A percentile compares a stretch with the other conserved stretches of the same genome.
Conservation (phyloP, 2,329 filamentous ascomycete species). For the Colletotrichum tropicale region DNA sequence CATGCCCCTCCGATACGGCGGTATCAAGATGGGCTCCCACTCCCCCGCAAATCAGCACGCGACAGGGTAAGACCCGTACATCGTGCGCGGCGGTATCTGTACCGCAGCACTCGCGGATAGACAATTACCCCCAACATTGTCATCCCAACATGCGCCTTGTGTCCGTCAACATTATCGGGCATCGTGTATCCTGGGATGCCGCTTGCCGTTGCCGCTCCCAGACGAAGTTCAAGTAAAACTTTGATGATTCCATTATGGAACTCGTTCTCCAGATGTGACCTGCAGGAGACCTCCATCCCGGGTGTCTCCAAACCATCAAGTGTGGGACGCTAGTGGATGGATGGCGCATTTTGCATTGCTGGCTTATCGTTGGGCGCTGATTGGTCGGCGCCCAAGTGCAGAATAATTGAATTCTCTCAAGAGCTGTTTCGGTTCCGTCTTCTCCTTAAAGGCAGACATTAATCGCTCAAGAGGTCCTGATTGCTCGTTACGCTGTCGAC, state of each 20-base stretch:
- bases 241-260: constrained; percentile 25
- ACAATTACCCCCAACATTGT: constrained; percentile 12
- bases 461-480: constrained; percentile 17
- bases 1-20: constrained; percentile 12
- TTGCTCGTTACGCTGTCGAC: neutral
- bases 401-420: constrained; percentile 37
- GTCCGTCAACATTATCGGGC: neutral
- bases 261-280: constrained; percentile 20
- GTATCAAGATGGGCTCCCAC: constrained; percentile 1
- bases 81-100: neutral
- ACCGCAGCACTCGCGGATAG: neutral
- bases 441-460: constrained; percentile 18
- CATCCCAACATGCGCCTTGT: neutral
- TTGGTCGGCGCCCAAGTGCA: constrained; percentile 31
- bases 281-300: constrained; percentile 19
- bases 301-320: constrained; percentile 17
- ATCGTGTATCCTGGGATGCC: constrained; percentile 5
- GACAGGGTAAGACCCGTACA: constrained; percentile 4
- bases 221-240: constrained; percentile 18
- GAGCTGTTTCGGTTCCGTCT: constrained; percentile 8
- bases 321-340: constrained; percentile 19
- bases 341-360: constrained; percentile 20
- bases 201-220: constrained; percentile 15
- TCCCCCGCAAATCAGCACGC: constrained; percentile 11
- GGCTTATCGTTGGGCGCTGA: constrained; percentile 33